Evolutionary conservation across 2,329 filamentous ascomycete genomes (phyloP).

Genomic region (Ramularia endophylla): DNA sequence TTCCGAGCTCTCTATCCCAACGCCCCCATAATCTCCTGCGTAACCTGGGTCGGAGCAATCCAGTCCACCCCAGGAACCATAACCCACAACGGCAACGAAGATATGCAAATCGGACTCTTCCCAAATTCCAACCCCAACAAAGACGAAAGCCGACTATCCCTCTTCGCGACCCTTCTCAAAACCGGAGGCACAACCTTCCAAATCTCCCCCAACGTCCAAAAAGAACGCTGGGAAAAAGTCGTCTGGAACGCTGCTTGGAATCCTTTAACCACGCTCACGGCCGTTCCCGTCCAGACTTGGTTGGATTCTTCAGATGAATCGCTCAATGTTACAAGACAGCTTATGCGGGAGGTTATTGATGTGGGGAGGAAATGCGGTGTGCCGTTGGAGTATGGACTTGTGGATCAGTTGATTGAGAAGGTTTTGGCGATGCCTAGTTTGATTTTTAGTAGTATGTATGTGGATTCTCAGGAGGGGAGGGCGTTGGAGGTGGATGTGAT

Average conservation of each 20-base stretch:
- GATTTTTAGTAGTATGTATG: conserved; percentile 43
- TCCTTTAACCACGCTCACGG: conserved; percentile 44
- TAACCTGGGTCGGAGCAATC: conserved; percentile 50
- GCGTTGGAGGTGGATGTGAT: conserved; percentile 45
- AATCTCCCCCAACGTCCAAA: conserved; percentile 50
- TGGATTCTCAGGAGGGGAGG: conserved; percentile 36
- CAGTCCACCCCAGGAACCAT: conserved; percentile 47
- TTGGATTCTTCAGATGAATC: conserved; percentile 37
- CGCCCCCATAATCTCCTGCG: conserved; percentile 51
- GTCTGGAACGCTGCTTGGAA: conserved; percentile 59
- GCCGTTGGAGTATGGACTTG: conserved; percentile 31
- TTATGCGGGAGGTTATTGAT: conserved; percentile 42
- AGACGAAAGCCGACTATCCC: conserved; percentile 31
- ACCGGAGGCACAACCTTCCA: conserved; percentile 42
- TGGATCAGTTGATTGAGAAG: conserved; percentile 35
- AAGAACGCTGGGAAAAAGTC: conserved; percentile 55
- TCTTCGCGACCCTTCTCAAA: conserved; percentile 39
- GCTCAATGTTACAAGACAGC: conserved; percentile 31
- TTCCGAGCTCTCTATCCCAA: conserved; percentile 45
- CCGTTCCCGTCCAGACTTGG: conserved; percentile 39
- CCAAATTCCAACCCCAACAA: conserved; percentile 32
- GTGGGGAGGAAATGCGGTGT: conserved; percentile 37
- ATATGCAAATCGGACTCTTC: conserved; percentile 52
- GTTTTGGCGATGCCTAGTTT: conserved; percentile 34
- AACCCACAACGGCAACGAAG: conserved; percentile 47